Percentiles rank a stretch among this genome's conserved stretches.
phyloP scores from a whole-genome alignment of 164 flowering plant species.

The Sextonia rubra region DNA sequence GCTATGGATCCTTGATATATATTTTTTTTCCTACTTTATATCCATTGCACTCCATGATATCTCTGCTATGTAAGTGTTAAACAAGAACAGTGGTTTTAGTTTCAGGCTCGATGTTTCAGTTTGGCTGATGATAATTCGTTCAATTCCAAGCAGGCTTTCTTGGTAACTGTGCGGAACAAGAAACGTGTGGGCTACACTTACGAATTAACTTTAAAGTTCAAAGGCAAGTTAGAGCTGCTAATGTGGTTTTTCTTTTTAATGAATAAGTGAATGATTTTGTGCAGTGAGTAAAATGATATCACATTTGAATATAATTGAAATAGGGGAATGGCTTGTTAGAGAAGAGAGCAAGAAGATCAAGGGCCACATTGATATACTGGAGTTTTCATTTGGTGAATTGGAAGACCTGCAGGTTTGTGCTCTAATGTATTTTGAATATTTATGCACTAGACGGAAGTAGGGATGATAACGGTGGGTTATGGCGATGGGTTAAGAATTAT shows the following conservation, averaged over 20 bases:
- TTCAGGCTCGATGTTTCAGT: neutral
- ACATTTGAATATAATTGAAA: slow-evolving; percentile 1
- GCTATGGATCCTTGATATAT: neutral
- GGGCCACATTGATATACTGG: slow-evolving; percentile 63
- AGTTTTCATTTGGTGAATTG: slow-evolving; percentile 88
- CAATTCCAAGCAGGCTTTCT: slow-evolving; percentile 61
- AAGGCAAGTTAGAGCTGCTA: slow-evolving; percentile 39
- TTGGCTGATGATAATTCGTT: slow-evolving; percentile 3
- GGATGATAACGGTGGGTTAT: neutral
- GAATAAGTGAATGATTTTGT: neutral
- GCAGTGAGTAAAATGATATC: no score
- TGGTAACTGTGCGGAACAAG: slow-evolving; percentile 90
- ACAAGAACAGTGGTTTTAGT: neutral
- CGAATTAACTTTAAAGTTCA: slow-evolving; percentile 66
- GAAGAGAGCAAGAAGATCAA: slow-evolving; percentile 60
- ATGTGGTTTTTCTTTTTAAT: neutral
- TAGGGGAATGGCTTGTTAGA: slow-evolving; percentile 77
- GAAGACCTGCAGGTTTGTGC: slow-evolving; percentile 84
- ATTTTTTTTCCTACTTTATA: neutral
- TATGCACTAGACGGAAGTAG: neutral
- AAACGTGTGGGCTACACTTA: slow-evolving; percentile 90
- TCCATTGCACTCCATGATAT: neutral
- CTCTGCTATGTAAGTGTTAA: neutral
- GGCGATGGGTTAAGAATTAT: neutral
- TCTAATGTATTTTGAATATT: neutral